phyloP scores from a whole-genome alignment of 2,329 filamentous ascomycete species.

The Nemania abortiva region DNA sequence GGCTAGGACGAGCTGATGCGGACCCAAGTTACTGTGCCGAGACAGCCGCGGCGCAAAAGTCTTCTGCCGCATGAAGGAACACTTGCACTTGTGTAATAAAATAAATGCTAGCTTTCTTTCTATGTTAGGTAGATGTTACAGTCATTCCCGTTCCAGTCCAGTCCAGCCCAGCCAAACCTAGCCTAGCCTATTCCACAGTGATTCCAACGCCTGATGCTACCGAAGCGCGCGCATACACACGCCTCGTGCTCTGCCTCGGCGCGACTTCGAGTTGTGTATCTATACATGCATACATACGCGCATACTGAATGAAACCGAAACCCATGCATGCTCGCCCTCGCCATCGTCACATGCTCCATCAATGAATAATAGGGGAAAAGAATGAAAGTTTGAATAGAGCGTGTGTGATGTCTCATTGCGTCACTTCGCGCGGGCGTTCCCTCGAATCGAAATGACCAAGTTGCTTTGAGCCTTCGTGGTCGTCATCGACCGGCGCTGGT shows the following conservation, averaged over 20 bases:
- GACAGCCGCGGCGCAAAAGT: too few relatives aligned
- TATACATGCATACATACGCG: conserved; percentile 44
- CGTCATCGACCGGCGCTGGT: conserved; percentile 54
- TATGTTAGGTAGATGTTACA: conserved; percentile 29
- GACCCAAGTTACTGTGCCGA: too few relatives aligned
- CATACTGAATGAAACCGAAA: conserved; percentile 28
- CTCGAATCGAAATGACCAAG: conserved; percentile 56
- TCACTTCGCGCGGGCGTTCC: conserved; percentile 52
- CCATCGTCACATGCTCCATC: conserved; percentile 14
- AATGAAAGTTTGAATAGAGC: conserved; percentile 22
- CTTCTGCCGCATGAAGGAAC: too few relatives aligned
- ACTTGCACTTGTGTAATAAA: too few relatives aligned
- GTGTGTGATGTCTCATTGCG: conserved; percentile 45
- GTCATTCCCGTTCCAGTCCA: conserved; percentile 5
- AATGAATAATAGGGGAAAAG: conserved; percentile 5
- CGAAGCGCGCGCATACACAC: conserved; percentile 2
- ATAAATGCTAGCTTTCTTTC: conserved; percentile 16
- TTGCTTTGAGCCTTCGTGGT: conserved; percentile 57
- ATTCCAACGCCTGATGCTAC: conserved; percentile 21
- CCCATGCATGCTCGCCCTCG: conserved; percentile 5
- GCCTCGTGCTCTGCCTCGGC: conserved; percentile 6
- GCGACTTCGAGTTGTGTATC: conserved; percentile 33
- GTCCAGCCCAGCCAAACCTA: conserved; percentile 1
- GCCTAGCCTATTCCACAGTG: conserved; percentile 1
- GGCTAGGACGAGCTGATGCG: too few relatives aligned